Evolutionary conservation across 2,329 filamentous ascomycete species (phyloP).

Genomic region (Diaporthe sp.): DNA sequence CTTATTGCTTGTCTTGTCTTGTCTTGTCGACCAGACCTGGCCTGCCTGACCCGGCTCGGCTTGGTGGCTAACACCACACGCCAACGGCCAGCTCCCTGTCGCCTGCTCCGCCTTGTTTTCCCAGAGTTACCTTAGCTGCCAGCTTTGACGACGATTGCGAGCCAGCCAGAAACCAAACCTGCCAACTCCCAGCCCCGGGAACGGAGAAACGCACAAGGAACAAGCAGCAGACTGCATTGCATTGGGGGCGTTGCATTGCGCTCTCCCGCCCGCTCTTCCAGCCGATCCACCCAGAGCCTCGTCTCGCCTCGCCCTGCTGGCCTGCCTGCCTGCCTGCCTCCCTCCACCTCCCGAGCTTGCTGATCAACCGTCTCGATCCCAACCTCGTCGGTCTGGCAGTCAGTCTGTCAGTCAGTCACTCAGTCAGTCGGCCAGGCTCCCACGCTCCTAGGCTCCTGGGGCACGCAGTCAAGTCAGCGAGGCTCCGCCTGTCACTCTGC

Average conservation of each 20-base stretch:
- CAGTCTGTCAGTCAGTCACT: not conserved
- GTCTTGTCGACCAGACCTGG: constrained; percentile 26
- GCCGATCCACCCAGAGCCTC: constrained; percentile 34
- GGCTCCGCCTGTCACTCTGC: not conserved
- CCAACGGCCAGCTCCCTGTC: constrained; percentile 27
- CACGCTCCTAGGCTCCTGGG: not conserved
- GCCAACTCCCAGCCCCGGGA: constrained; percentile 6
- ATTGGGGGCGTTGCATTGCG: constrained; percentile 25
- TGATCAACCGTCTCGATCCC: constrained; percentile 25
- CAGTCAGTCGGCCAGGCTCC: not conserved
- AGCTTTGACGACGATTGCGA: constrained; percentile 31
- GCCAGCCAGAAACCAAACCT: constrained; percentile 19
- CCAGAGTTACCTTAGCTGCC: constrained; percentile 19
- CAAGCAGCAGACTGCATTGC: constrained; percentile 25
- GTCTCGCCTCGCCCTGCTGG: constrained; percentile 27
- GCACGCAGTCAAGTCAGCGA: not conserved
- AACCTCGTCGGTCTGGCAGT: constrained; percentile 1
- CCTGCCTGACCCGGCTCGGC: constrained; percentile 21
- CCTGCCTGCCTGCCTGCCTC: too few relatives aligned
- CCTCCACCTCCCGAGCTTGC: constrained; percentile 24
- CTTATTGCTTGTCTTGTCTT: constrained; percentile 28
- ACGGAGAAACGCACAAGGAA: constrained; percentile 17
- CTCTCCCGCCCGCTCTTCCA: not conserved
- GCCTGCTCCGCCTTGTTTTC: constrained; percentile 29
- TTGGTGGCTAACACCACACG: constrained; percentile 18